Conservation (phyloP, 129 eudicot species). For the Glebionis coronaria region DNA sequence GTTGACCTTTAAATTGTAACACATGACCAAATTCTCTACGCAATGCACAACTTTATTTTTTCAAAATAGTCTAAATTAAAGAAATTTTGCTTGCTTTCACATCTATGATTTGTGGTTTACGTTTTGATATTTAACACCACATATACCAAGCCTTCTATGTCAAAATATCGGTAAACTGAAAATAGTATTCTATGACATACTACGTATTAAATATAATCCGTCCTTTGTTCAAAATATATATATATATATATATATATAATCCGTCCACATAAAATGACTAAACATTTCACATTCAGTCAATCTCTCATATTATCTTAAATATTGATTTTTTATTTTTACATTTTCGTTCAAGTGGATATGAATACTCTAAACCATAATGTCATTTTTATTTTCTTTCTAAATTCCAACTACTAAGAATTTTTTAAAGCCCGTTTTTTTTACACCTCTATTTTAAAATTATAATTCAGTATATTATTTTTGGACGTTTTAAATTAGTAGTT, state of each 20-base stretch:
- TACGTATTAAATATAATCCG: neutral
- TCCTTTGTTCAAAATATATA: no score
- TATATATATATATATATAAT: no score
- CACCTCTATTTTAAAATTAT: no score
- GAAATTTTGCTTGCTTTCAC: constrained; percentile 14
- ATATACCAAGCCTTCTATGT: neutral
- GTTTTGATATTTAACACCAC: neutral
- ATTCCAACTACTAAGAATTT: no score
- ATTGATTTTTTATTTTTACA: neutral
- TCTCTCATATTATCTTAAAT: neutral
- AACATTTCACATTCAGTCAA: constrained; percentile 9
- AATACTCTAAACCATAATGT: no score
- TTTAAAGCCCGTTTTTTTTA: no score
- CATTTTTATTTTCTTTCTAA: no score
- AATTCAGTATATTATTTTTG: no score
- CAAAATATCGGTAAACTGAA: neutral
- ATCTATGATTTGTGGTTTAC: neutral
- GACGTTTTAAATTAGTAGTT: no score
- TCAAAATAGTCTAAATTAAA: neutral
- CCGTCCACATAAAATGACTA: neutral
- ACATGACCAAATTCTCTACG: constrained; percentile 22
- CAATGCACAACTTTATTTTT: constrained; percentile 14
- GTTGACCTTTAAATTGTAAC: constrained; percentile 19
- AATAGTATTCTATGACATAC: neutral
- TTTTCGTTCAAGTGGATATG: no score